These are phyloP conservation scores for Syzygium jambos DNA, from an alignment of 345 rosid genomes.

Conservation along the genomic window DNA sequence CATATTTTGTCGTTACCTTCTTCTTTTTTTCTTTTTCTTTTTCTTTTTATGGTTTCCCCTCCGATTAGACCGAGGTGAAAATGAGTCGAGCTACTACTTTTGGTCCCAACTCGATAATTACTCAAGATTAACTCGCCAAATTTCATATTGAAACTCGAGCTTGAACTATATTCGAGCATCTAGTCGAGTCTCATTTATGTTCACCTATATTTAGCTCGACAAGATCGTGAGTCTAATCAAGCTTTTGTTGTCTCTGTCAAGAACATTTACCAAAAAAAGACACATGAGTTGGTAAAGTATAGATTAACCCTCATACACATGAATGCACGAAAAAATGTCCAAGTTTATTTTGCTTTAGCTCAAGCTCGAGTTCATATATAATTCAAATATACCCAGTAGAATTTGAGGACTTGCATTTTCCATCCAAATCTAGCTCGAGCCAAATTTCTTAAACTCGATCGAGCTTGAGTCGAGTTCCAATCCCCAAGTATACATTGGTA, in stretches of 20 bases:
- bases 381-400: not conserved
- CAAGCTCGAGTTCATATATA: not conserved
- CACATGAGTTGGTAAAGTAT: too few relatives aligned
- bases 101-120: not conserved
- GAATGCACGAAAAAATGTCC: not conserved
- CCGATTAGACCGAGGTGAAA: not conserved
- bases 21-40: fast-evolving
- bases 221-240: too few relatives aligned
- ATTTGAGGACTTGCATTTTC: not conserved
- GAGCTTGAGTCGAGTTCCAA: not conserved
- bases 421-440: not conserved
- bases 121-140: not conserved
- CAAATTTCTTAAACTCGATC: not conserved
- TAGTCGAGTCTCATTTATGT: too few relatives aligned
- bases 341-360: not conserved
- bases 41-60: not conserved
- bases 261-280: too few relatives aligned
- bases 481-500: not conserved
- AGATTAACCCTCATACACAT: not conserved
- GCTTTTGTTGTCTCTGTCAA: too few relatives aligned
- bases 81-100: not conserved
- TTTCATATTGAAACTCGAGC: not conserved
- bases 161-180: not conserved
- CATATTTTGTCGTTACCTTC: not conserved
- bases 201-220: too few relatives aligned